phyloP scores from a whole-genome alignment of 306 rosid species.

The Glycine latifolia region DNA sequence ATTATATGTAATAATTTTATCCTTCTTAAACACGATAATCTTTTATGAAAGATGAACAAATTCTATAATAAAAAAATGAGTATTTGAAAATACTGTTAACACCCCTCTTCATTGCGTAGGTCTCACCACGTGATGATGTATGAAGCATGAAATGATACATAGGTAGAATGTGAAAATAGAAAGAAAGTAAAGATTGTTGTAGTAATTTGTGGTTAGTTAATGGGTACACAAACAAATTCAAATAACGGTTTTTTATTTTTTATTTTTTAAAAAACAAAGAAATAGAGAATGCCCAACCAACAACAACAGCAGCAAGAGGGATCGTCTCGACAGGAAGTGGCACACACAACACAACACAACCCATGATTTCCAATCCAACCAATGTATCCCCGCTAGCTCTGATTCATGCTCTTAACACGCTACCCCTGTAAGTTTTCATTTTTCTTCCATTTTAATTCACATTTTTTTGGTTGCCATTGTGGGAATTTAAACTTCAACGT shows the following conservation, averaged over 20 bases:
- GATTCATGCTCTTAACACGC: conserved; percentile 26
- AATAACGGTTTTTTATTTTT: neutral
- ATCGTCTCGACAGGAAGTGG: conserved; percentile 38
- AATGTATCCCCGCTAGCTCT: conserved; percentile 25
- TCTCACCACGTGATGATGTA: too few species aligned
- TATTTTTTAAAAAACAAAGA: neutral
- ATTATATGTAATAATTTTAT: too few species aligned
- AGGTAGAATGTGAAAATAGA: too few species aligned
- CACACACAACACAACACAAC: neutral
- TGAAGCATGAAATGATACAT: too few species aligned
- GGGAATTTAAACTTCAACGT: conserved; percentile 21
- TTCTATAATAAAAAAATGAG: too few species aligned
- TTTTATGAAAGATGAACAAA: too few species aligned
- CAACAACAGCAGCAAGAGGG: conserved; percentile 15
- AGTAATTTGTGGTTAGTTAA: neutral
- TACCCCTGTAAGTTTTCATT: conserved; percentile 41
- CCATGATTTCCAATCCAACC: conserved; percentile 29
- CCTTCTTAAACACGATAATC: too few species aligned
- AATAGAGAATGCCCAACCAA: neutral
- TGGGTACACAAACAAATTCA: conserved; percentile 14
- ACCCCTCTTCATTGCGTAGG: too few species aligned
- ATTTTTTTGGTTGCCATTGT: neutral
- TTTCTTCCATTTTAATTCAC: neutral
- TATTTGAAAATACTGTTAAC: too few species aligned
- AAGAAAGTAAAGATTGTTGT: neutral